These are phyloP conservation scores for Fusarium pseudocircinatum DNA, from an alignment of 2,329 filamentous ascomycete genomes.

Conservation along the genomic window DNA sequence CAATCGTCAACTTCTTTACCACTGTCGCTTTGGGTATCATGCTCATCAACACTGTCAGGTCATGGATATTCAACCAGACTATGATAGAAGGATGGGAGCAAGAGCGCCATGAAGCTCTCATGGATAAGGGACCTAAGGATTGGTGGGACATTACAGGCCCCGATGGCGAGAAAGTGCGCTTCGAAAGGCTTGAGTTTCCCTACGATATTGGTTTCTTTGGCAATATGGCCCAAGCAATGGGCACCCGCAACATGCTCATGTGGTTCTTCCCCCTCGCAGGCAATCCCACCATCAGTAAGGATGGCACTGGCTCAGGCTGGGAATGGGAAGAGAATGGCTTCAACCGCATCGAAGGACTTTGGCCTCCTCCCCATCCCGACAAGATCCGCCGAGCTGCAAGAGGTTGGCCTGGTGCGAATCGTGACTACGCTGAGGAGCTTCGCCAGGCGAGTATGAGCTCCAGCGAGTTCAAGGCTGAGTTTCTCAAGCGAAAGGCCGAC, in stretches of 20 bases:
- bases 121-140: slow-evolving; percentile 58
- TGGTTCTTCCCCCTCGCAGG: slow-evolving; percentile 77
- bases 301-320: slow-evolving; percentile 61
- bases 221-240: slow-evolving; percentile 82
- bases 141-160: slow-evolving; percentile 54
- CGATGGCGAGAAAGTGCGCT: slow-evolving; percentile 55
- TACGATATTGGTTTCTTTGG: slow-evolving; percentile 81
- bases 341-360: slow-evolving; percentile 69
- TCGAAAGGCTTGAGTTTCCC: slow-evolving; percentile 78
- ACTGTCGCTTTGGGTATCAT: slow-evolving; percentile 72
- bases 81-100: slow-evolving; percentile 85
- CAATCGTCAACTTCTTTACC: slow-evolving; percentile 66
- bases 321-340: slow-evolving; percentile 80
- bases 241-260: slow-evolving; percentile 68
- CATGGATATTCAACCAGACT: slow-evolving; percentile 75
- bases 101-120: slow-evolving; percentile 68
- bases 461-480: slow-evolving; percentile 60
- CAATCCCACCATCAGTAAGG: slow-evolving; percentile 54
- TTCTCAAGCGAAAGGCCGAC: slow-evolving; percentile 59
- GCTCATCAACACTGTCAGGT: slow-evolving; percentile 68
- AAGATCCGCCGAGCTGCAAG: slow-evolving; percentile 59
- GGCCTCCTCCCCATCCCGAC: slow-evolving; percentile 72
- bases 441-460: slow-evolving; percentile 50
- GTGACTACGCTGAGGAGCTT: slow-evolving; percentile 48
- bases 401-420: slow-evolving; percentile 53